Evolutionary conservation across 1,284 basidiomycete genomes (phyloP).

Genomic region (Pseudozyma sp.): DNA sequence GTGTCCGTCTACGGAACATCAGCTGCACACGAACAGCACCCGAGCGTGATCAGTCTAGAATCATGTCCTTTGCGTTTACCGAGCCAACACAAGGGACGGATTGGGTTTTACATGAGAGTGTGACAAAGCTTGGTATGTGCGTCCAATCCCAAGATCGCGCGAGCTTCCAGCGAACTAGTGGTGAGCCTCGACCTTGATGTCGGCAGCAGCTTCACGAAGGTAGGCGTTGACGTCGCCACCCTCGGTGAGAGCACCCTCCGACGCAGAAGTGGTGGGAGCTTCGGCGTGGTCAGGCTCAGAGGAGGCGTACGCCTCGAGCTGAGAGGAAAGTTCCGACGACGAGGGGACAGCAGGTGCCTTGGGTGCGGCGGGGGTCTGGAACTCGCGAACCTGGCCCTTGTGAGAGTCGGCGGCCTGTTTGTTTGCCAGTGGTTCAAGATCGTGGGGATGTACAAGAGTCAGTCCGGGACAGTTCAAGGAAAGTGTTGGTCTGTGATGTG

Average conservation of each 20-base stretch:
- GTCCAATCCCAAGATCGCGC: no score
- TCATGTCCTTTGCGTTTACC: slow-evolving; percentile 10
- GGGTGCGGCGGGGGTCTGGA: slow-evolving; percentile 69
- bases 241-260: slow-evolving; percentile 51
- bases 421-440: not conserved
- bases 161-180: slow-evolving; percentile 47
- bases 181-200: slow-evolving; percentile 65
- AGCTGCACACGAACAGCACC: no score
- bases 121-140: not conserved
- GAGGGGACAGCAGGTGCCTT: slow-evolving; percentile 69
- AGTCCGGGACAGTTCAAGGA: not conserved
- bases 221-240: slow-evolving; percentile 68
- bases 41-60: slow-evolving; percentile 15
- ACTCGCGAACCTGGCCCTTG: slow-evolving; percentile 70
- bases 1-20: slow-evolving; percentile 3
- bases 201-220: slow-evolving; percentile 65
- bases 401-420: slow-evolving; percentile 65
- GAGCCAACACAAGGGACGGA: slow-evolving; percentile 10
- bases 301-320: slow-evolving; percentile 70
- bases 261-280: slow-evolving; percentile 35
- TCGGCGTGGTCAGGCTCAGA: slow-evolving; percentile 64
- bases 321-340: slow-evolving; percentile 69
- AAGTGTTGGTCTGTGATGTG: slow-evolving; percentile 9
- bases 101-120: slow-evolving; percentile 8
- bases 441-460: not conserved